Conservation (phyloP, 2,329 filamentous ascomycete species). For the Alternaria sp. region DNA sequence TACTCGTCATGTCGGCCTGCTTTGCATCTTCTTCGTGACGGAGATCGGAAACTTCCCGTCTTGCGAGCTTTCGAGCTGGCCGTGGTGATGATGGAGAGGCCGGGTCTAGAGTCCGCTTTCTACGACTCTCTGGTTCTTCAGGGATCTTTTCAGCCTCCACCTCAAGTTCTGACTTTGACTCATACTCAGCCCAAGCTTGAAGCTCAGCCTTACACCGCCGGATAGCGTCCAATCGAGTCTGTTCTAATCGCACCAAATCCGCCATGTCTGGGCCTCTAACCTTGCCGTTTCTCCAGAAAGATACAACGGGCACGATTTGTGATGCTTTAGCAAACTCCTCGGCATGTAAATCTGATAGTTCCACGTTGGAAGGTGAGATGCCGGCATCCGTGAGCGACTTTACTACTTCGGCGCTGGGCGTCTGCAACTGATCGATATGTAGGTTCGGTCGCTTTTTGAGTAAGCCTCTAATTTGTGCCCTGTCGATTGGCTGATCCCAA, state of each 20-base stretch:
- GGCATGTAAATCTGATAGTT: too few relatives aligned
- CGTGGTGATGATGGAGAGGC: background rate
- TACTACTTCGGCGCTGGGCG: background rate
- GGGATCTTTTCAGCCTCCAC: background rate
- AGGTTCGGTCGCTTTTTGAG: background rate
- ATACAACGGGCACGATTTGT: background rate
- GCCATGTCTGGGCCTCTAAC: background rate
- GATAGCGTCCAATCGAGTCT: background rate
- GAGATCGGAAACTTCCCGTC: background rate
- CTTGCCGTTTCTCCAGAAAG: background rate
- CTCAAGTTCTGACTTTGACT: background rate
- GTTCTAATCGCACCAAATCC: background rate
- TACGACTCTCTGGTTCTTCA: background rate
- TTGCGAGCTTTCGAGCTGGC: background rate
- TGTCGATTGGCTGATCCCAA: background rate
- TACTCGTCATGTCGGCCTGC: background rate
- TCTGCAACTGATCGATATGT: background rate
- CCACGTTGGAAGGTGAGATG: background rate
- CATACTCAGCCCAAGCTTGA: background rate
- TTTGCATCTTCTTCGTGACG: background rate
- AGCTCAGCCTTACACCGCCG: background rate
- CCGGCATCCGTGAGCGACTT: background rate
- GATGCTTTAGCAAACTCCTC: too few relatives aligned
- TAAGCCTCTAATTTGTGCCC: background rate
- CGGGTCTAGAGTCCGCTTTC: background rate